A percentile compares a stretch with the other conserved stretches of the same genome.
These are phyloP conservation scores for Spathaspora sp. DNA, from an alignment of 1,139 yeast genomes.

Conservation along the genomic window DNA sequence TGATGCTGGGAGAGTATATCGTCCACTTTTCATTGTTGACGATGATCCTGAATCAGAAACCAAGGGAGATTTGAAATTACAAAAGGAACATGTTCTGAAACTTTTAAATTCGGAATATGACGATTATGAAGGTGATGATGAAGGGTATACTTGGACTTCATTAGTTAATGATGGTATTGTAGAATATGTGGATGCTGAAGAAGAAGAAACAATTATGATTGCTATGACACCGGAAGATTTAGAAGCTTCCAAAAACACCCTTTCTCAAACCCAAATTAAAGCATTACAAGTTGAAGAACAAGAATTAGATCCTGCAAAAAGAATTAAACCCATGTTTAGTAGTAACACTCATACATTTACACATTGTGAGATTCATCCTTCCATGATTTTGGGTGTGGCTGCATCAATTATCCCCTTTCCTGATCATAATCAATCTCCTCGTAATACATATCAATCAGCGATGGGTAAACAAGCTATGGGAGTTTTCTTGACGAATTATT, in stretches of 20 bases:
- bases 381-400: slow-evolving; percentile 97
- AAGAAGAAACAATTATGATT: slow-evolving; percentile 96
- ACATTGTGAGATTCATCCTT: slow-evolving; percentile 98
- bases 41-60: slow-evolving; percentile 77
- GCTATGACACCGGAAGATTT: slow-evolving; percentile 99
- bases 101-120: slow-evolving; percentile 64
- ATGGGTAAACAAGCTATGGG: slow-evolving; percentile 99
- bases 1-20: slow-evolving; percentile 97
- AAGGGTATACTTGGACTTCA: slow-evolving; percentile 80
- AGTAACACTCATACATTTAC: slow-evolving; percentile 81
- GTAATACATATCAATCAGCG: slow-evolving; percentile 98
- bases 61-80: slow-evolving; percentile 77
- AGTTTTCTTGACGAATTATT: slow-evolving; percentile 93
- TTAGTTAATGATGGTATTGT: slow-evolving; percentile 83
- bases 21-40: slow-evolving; percentile 89
- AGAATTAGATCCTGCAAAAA: slow-evolving; percentile 74
- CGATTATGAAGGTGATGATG: slow-evolving; percentile 61
- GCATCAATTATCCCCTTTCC: slow-evolving; percentile 99
- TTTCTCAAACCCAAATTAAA: slow-evolving; percentile 41
- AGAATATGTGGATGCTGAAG: slow-evolving; percentile 96
- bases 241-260: slow-evolving; percentile 58
- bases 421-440: slow-evolving; percentile 98
- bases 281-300: slow-evolving; percentile 48
- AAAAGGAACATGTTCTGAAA: slow-evolving; percentile 78
- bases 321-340: slow-evolving; percentile 72